Evolutionary conservation across 2,329 filamentous ascomycete genomes (phyloP), one percentile per base, ranked within the genome.

Genomic region (Aspergillus sp.): DNA sequence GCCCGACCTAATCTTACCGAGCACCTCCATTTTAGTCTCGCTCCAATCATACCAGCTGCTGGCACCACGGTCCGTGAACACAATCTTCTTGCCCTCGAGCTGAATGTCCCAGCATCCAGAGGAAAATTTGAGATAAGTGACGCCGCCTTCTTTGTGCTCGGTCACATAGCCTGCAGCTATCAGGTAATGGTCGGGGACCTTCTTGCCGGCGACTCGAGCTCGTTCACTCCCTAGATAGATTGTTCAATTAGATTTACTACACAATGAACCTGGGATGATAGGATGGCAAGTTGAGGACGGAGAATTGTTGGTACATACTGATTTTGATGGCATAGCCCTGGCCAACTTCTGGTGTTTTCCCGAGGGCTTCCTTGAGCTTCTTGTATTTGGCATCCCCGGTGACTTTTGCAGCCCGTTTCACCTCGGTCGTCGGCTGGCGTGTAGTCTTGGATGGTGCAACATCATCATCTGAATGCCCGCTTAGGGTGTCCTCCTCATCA

Each of bases 241-340:
- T 1, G 3, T n/a, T 36, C 6, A 3, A 2, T 51, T 7, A 51
- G 30, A 15, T 15, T 21, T 15, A 38, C 49, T 5, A n/a, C 28
- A 36, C 9, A 5, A 10, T 32, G 17, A 19, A 9, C 3, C 15
- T 7, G 30, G 23, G 17, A 23, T 5, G 12, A 50, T 19, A 32
- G 10, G 1, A 17, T 30, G 8, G 19, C 28, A 51, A 21, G 9
- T 2, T 38, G 9, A 5, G n/a, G 9, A 15, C 8, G 19, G 49
- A 12, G n/a, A n/a, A 10, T 36, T 8, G 3, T 28, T 19, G 5
- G 32, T n/a, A 39, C 50, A 23, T 53, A 53, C 50, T 21, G 3
- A 53, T 53, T n/a, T 53, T 53, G 19, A 53, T 53, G 15, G 50
- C 50, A 23, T 53, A 53, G 50, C 50, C 50, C 32, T 53, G 6